Percentiles rank a stretch among this genome's conserved stretches.
phyloP scores from a whole-genome alignment of 257 asterid species.

The Lycium ferocissimum region DNA sequence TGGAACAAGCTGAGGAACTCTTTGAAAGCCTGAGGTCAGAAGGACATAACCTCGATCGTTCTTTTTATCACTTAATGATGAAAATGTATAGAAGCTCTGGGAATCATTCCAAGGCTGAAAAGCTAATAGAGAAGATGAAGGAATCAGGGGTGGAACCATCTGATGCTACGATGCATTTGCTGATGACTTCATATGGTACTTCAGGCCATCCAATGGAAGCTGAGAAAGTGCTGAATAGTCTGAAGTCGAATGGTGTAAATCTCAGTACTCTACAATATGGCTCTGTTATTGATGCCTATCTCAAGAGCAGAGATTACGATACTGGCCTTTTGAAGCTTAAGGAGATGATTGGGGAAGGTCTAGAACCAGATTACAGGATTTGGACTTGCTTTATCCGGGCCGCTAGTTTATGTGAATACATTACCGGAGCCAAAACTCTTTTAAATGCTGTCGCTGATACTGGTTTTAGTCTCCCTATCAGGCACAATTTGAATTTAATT shows the following conservation, averaged over 20 bases:
- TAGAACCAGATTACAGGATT: constrained; percentile 83
- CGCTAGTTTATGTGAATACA: constrained; percentile 71
- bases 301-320: constrained; percentile 74
- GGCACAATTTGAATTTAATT: constrained; percentile 49
- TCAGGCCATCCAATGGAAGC: constrained; percentile 96
- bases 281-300: constrained; percentile 90
- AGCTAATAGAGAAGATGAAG: constrained; percentile 72
- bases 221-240: constrained; percentile 76
- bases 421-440: constrained; percentile 61
- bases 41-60: constrained; percentile 70
- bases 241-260: constrained; percentile 60
- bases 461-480: constrained; percentile 83
- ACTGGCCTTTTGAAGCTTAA: constrained; percentile 70
- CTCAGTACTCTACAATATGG: constrained; percentile 77
- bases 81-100: constrained; percentile 84
- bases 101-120: constrained; percentile 77
- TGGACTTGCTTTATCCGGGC: constrained; percentile 92
- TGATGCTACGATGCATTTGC: constrained; percentile 90
- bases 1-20: constrained; percentile 87
- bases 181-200: constrained; percentile 92
- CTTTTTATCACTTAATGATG: constrained; percentile 97
- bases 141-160: constrained; percentile 89
- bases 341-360: constrained; percentile 76
- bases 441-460: constrained; percentile 72
- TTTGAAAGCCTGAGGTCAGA: constrained; percentile 65